phyloP scores from a whole-genome alignment of 1,284 basidiomycete species.

The Ustilago xerochloae region DNA sequence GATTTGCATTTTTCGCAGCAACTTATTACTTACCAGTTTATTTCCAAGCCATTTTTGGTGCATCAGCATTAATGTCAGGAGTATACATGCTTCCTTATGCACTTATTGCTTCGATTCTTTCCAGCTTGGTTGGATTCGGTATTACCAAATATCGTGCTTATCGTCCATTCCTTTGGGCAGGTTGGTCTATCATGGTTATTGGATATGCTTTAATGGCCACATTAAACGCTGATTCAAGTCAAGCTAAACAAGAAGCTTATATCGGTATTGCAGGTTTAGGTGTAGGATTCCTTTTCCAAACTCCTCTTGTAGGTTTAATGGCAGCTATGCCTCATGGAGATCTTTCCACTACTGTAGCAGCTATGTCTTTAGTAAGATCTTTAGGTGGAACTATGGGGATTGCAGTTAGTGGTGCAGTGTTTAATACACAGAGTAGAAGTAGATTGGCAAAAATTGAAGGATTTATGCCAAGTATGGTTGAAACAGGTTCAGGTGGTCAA shows the following conservation, averaged over 20 bases:
- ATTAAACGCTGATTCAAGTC: slow-evolving; percentile 29
- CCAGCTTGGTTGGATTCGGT: slow-evolving; percentile 75
- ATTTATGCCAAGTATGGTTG: slow-evolving; percentile 20
- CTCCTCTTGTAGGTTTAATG: slow-evolving; percentile 57
- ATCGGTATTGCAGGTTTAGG: slow-evolving; percentile 57
- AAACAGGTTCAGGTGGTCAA: slow-evolving; percentile 27
- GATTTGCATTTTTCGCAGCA: slow-evolving; percentile 75
- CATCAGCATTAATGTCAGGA: slow-evolving; percentile 80
- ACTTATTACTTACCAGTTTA: slow-evolving; percentile 73
- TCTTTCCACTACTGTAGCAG: slow-evolving; percentile 44
- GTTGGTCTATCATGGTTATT: slow-evolving; percentile 48
- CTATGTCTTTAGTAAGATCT: slow-evolving; percentile 51
- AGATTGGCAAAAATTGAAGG: slow-evolving; percentile 26
- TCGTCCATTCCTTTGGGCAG: slow-evolving; percentile 75
- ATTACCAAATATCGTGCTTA: slow-evolving; percentile 76
- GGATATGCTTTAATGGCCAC: slow-evolving; percentile 56
- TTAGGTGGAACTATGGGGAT: slow-evolving; percentile 59
- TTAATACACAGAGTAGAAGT: slow-evolving; percentile 48
- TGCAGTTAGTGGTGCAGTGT: slow-evolving; percentile 54
- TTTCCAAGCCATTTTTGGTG: slow-evolving; percentile 79
- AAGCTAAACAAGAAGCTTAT: slow-evolving; percentile 40
- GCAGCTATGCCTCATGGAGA: slow-evolving; percentile 58
- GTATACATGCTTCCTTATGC: slow-evolving; percentile 81
- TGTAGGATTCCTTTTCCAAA: slow-evolving; percentile 60
- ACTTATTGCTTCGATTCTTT: slow-evolving; percentile 74